Evolutionary conservation across 352 stramenopile genomes (phyloP).

Genomic region (Salisapilia sapeloensis): DNA sequence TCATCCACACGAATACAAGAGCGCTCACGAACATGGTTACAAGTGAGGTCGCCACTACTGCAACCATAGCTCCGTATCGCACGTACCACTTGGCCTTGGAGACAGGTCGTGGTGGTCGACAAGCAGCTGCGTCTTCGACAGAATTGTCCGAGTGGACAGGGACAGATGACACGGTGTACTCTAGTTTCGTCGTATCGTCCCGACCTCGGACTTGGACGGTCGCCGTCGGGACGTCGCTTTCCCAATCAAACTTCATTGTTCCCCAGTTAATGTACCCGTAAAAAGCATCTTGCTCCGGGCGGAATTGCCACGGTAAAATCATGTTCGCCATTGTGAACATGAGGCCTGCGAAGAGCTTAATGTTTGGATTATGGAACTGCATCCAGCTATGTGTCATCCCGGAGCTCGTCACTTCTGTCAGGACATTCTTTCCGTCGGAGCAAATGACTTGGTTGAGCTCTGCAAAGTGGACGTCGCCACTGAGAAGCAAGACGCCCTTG

Average conservation of each 20-base stretch:
- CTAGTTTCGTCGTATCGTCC: constrained; percentile 51
- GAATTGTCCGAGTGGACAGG: constrained; percentile 18
- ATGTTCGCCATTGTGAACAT: constrained; percentile 59
- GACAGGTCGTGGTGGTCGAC: constrained; percentile 23
- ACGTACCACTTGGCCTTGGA: constrained; percentile 11
- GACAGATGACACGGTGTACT: constrained; percentile 33
- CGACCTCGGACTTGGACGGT: constrained; percentile 33
- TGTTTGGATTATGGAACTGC: constrained; percentile 39
- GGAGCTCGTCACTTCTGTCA: constrained; percentile 83
- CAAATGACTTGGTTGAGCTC: constrained; percentile 88
- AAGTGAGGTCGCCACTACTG: constrained; percentile 15
- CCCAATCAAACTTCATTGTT: constrained; percentile 87
- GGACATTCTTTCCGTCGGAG: constrained; percentile 27
- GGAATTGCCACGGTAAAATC: constrained; percentile 66
- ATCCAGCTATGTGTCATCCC: constrained; percentile 92
- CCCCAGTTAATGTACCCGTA: constrained; percentile 86
- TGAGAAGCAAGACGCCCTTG: constrained; percentile 80
- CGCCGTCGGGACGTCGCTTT: constrained; percentile 34
- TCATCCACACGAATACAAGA: constrained; percentile 35
- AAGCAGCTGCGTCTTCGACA: constrained; percentile 20
- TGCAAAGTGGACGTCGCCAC: constrained; percentile 86
- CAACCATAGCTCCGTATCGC: constrained; percentile 21
- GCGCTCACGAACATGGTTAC: constrained; percentile 31
- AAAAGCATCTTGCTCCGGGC: constrained; percentile 31
- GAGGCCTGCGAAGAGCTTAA: constrained; percentile 34